phyloP scores from a whole-genome alignment of 768 basidiomycete genomes.

The Pisolithus albus region DNA sequence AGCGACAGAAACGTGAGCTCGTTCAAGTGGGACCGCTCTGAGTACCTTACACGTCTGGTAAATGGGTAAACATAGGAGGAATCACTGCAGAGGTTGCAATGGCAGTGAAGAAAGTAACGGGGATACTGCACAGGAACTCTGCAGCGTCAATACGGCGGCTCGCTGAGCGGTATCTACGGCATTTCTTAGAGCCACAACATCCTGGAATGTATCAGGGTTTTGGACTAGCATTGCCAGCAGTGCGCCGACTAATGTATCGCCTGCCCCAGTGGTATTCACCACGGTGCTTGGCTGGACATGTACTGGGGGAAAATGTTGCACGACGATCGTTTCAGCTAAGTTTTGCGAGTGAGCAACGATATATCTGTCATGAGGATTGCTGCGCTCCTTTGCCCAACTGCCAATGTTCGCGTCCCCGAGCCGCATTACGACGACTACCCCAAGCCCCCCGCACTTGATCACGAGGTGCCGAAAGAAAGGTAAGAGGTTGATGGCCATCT shows the following conservation, averaged over 20 bases:
- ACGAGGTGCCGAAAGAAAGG: conserved; percentile 81
- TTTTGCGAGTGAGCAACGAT: conserved; percentile 45
- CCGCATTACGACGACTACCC: conserved; percentile 59
- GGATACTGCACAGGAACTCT: conserved; percentile 58
- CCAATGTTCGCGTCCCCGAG: conserved; percentile 34
- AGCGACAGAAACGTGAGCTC: conserved; percentile 43
- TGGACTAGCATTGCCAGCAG: conserved; percentile 61
- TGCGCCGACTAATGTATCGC: conserved; percentile 84
- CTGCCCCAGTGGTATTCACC: conserved; percentile 85
- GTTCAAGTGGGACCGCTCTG: conserved; percentile 57
- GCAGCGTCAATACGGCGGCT: conserved; percentile 56
- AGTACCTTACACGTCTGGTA: conserved; percentile 3
- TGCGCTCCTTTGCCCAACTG: conserved; percentile 48
- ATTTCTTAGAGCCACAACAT: conserved; percentile 36
- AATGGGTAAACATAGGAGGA: neutral
- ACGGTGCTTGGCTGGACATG: conserved; percentile 29
- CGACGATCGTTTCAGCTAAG: conserved; percentile 44
- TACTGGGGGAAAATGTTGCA: conserved; percentile 70
- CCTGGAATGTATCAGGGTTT: conserved; percentile 38
- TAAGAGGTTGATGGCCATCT: conserved; percentile 75
- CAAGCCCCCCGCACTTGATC: conserved; percentile 75
- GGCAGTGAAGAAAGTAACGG: conserved; percentile 41
- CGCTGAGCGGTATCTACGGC: conserved; percentile 53
- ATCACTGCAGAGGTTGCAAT: neutral
- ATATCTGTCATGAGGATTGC: conserved; percentile 38